Conservation (phyloP, 257 asterid genomes). For the Solanum corneliomulleri region DNA sequence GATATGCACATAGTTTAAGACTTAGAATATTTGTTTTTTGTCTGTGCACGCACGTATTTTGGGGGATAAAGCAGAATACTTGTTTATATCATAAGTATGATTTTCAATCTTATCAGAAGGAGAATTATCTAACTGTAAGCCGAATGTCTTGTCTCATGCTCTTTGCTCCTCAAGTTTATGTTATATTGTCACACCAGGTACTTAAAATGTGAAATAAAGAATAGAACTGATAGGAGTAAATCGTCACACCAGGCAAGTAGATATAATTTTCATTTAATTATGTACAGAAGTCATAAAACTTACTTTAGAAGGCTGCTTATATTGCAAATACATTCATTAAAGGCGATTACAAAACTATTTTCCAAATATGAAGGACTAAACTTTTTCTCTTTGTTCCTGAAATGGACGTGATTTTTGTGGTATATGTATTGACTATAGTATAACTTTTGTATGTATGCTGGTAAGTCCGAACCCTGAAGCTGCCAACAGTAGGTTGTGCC, state of each 20-base stretch:
- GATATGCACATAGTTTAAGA: neutral
- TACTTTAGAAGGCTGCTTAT: neutral
- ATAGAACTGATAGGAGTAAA: conserved; percentile 43
- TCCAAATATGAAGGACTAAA: neutral
- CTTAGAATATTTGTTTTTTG: neutral
- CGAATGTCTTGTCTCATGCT: neutral
- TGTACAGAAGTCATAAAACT: neutral
- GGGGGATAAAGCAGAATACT: neutral
- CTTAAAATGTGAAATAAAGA: conserved; percentile 40
- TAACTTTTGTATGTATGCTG: neutral
- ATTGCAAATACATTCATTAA: neutral
- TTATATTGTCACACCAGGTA: neutral
- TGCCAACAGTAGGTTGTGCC: neutral
- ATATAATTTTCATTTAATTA: neutral
- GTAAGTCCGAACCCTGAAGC: neutral
- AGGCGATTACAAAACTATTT: neutral
- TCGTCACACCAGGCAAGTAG: neutral
- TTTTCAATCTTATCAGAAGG: neutral
- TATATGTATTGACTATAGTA: neutral
- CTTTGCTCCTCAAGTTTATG: neutral
- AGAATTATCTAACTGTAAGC: neutral
- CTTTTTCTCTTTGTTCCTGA: neutral
- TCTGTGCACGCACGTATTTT: neutral
- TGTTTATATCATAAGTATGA: neutral
- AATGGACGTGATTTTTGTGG: neutral